These are phyloP conservation scores for Barbatosphaeria neglecta DNA, from an alignment of 495 filamentous ascomycete genomes.

Conservation along the genomic window DNA sequence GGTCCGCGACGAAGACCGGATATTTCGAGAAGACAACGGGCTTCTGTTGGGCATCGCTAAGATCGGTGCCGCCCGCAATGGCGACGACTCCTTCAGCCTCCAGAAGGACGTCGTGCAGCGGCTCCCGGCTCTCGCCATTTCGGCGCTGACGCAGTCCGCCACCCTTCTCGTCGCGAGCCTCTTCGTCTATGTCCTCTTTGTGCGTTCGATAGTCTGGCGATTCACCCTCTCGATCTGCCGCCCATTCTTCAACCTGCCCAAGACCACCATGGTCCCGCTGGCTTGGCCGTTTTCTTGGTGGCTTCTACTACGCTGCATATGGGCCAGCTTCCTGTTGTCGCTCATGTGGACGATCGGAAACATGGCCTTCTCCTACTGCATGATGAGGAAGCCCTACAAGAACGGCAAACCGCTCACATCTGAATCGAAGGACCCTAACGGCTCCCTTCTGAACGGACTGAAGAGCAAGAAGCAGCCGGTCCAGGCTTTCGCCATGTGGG, in stretches of 20 bases:
- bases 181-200: conserved; percentile 50
- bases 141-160: conserved; percentile 27
- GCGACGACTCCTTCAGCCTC: conserved; percentile 16
- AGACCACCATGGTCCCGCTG: conserved; percentile 48
- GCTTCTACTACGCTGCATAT: conserved; percentile 47
- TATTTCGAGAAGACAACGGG: too few relatives aligned
- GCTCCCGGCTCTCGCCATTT: conserved; percentile 17
- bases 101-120: conserved; percentile 15
- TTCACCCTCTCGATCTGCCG: conserved; percentile 56
- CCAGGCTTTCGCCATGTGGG: conserved; percentile 80
- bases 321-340: conserved; percentile 54
- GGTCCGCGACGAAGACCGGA: conserved; percentile 62
- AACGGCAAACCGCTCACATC: conserved; percentile 69
- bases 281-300: conserved; percentile 45
- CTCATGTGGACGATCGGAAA: conserved; percentile 66
- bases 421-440: conserved; percentile 83
- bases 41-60: conserved; percentile 39
- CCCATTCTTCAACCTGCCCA: conserved; percentile 61
- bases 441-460: conserved; percentile 73
- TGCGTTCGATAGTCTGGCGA: conserved; percentile 55
- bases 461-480: conserved; percentile 59
- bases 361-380: conserved; percentile 61
- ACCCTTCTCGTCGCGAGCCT: conserved; percentile 35
- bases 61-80: conserved; percentile 15
- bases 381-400: conserved; percentile 72